Conservation (phyloP, 1,284 basidiomycete genomes). For the Microbotryomycetes sp. region DNA sequence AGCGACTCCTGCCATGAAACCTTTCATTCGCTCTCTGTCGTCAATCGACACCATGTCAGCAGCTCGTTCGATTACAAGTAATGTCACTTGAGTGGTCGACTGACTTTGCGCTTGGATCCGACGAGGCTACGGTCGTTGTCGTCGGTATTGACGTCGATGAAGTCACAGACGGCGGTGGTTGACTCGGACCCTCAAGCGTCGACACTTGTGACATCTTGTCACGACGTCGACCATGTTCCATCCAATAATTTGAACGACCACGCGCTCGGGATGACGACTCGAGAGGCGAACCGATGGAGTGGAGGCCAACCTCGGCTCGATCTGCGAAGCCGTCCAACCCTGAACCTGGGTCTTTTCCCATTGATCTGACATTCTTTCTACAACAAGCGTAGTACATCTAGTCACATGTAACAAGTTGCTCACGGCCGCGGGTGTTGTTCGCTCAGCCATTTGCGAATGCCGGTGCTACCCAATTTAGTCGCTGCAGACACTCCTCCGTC, state of each 20-base stretch:
- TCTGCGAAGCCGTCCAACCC: not conserved
- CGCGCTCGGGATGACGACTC: not conserved
- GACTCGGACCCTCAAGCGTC: not conserved
- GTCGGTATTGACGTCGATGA: not conserved
- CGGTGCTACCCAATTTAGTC: conserved; percentile 84
- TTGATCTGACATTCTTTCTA: not conserved
- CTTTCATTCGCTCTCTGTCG: conserved; percentile 32
- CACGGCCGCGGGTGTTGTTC: no score
- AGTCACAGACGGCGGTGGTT: not conserved
- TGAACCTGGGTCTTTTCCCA: not conserved
- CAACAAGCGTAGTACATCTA: no score
- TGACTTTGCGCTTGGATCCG: not conserved
- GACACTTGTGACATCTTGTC: not conserved
- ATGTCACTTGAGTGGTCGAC: no score
- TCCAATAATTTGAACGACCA: not conserved
- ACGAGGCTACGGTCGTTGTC: not conserved
- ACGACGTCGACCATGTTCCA: not conserved
- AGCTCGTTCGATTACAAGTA: no score
- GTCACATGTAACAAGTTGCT: no score
- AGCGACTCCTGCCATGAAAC: conserved; percentile 43
- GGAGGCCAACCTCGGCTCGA: not conserved
- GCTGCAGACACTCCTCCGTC: conserved; percentile 31
- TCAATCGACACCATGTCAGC: no score
- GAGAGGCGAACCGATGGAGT: not conserved
- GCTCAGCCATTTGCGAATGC: conserved; percentile 72